Conservation (phyloP, 768 basidiomycete genomes). For the Tricholoma terreum region DNA sequence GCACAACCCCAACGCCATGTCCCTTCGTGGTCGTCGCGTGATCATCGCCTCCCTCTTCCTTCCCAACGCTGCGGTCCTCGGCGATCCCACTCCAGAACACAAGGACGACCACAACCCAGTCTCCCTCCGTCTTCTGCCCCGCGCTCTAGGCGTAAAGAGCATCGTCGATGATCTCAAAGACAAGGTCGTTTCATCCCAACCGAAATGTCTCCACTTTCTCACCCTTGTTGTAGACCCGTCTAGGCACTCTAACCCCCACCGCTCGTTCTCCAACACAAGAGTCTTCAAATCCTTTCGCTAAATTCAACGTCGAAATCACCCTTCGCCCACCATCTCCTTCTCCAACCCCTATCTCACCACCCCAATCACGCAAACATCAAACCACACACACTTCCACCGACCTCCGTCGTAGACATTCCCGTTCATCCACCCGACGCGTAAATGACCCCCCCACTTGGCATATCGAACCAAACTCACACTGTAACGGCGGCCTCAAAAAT, state of each 20-base stretch:
- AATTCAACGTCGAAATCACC: constrained; percentile 34
- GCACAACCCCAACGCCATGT: too few relatives aligned
- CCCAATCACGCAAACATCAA: constrained; percentile 43
- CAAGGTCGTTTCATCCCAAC: constrained; percentile 40
- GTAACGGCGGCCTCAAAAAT: constrained; percentile 84
- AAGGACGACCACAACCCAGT: constrained; percentile 43
- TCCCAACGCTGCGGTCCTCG: constrained; percentile 66
- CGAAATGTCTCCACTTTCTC: too few relatives aligned
- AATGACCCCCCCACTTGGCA: constrained; percentile 32
- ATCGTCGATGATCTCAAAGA: constrained; percentile 78
- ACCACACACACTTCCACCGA: constrained; percentile 45
- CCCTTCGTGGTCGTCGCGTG: constrained; percentile 69
- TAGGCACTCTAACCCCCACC: constrained; percentile 19
- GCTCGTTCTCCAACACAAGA: constrained; percentile 42
- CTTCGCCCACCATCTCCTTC: constrained; percentile 1
- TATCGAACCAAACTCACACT: constrained; percentile 60
- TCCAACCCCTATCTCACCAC: constrained; percentile 3
- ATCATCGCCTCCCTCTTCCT: constrained; percentile 85
- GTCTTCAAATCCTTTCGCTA: constrained; percentile 55
- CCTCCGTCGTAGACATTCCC: constrained; percentile 48
- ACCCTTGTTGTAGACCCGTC: too few relatives aligned
- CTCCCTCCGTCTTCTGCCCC: constrained; percentile 28
- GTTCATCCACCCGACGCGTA: constrained; percentile 51
- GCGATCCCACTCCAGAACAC: too few relatives aligned
- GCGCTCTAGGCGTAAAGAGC: constrained; percentile 42